phyloP scores from a whole-genome alignment of 179 eudicot species.

The Patellifolia procumbens region DNA sequence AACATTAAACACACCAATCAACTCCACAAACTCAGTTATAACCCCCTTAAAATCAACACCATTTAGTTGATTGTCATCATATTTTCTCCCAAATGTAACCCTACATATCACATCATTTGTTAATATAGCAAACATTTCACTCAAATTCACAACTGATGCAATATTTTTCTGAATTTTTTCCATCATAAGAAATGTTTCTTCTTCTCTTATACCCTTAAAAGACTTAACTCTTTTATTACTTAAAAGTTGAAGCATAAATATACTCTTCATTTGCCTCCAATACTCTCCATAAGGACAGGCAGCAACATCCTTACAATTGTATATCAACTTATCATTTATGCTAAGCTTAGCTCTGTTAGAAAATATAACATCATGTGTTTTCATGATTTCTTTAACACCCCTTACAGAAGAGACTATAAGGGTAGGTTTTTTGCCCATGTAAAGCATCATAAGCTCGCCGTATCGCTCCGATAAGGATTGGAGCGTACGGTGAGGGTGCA shows the following conservation, averaged over 20 bases:
- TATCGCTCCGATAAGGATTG: slow-evolving; percentile 28
- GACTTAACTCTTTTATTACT: slow-evolving; percentile 24
- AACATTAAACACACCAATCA: slow-evolving; percentile 30
- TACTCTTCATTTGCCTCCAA: slow-evolving; percentile 36
- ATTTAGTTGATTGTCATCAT: slow-evolving; percentile 11
- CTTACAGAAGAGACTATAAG: slow-evolving; percentile 17
- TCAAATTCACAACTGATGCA: slow-evolving; percentile 19
- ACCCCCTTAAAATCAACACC: slow-evolving; percentile 23
- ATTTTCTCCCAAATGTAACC: slow-evolving; percentile 51
- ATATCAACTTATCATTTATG: neutral
- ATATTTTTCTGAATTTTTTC: neutral
- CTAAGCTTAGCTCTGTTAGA: slow-evolving; percentile 12
- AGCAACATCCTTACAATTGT: slow-evolving; percentile 12
- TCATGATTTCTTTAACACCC: slow-evolving; percentile 27
- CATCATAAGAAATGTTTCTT: slow-evolving; percentile 8
- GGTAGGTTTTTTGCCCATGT: slow-evolving; percentile 33
- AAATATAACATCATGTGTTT: slow-evolving; percentile 19
- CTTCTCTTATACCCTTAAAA: slow-evolving; percentile 19
- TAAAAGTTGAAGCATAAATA: slow-evolving; percentile 13
- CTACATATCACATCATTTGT: slow-evolving; percentile 39
- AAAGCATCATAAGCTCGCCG: slow-evolving; percentile 44
- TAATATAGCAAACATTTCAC: neutral
- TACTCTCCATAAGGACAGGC: slow-evolving; percentile 23
- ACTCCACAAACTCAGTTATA: slow-evolving; percentile 18
- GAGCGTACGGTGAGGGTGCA: slow-evolving; percentile 32